Evolutionary conservation across 2,329 filamentous ascomycete species (phyloP), one percentile per base, ranked within the genome.

Genomic region (Torrubiella hemipterigena): DNA sequence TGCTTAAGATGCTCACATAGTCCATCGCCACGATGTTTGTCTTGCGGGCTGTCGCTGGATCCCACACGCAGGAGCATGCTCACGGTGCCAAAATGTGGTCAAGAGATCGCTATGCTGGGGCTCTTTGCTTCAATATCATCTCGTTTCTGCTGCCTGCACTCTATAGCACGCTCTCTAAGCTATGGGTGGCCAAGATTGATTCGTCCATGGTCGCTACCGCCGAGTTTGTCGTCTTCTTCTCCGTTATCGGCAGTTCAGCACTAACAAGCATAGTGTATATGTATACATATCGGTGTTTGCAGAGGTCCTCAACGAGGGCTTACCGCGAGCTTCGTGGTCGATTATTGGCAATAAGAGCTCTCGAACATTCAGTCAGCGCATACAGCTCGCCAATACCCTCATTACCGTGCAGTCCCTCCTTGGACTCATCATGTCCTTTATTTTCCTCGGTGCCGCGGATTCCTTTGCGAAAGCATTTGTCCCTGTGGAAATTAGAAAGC

Each of bases 221-320:
- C 4, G 53, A 56, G 19, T 13, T 4, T 31, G 23, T 14, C 13
- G n/a, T 7, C 18, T 27, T 18, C 8, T n/a, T 16, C 17, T 16
- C 16, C 31, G 2, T 3, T 20, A n/a, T n/a, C n/a, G n/a, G 9
- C 26, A 15, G 69, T 73, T 3, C 12, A 65, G 69, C 34, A 18
- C 75, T 80, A 35, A 70, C 79, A 48, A 52, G 65, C 1, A n/a
- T n/a, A 65, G 59, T 8, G 58, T 66, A 1, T 81, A 79, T 50
- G 82, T 75, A 0, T 84, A 84, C 48, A 80, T 84, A 36, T 64
- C 68, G 14, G 66, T 74, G 1, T 61, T 82, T 0, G 69, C 67
- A 2, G 74, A 84, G 46, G 76, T 81, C 0, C 51, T 85, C 12
- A 84, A 84, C 40, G 79, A 85, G 47, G 78, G 79, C 1, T 67